phyloP scores from a whole-genome alignment of 1,284 basidiomycete genomes.

The Microbotryomycetes sp. region DNA sequence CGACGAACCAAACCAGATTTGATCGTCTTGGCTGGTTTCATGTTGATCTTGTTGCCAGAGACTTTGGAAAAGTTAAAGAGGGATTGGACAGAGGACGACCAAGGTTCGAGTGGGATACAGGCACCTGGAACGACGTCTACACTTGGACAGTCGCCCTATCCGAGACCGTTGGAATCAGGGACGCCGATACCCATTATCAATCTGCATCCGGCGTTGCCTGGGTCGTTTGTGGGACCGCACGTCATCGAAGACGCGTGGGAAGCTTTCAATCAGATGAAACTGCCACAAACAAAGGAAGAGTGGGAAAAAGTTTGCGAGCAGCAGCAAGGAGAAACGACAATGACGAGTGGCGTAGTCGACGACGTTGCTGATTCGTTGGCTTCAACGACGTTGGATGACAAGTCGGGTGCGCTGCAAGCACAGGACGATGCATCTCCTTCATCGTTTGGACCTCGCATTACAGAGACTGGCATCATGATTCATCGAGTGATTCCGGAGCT shows the following conservation, averaged over 20 bases:
- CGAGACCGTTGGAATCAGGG: constrained; percentile 10
- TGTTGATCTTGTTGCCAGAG: constrained; percentile 69
- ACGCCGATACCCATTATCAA: constrained; percentile 81
- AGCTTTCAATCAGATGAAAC: constrained; percentile 74
- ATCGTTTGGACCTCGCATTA: constrained; percentile 40
- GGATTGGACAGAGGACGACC: constrained; percentile 18
- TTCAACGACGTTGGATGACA: constrained; percentile 3
- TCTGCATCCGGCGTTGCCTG: constrained; percentile 90
- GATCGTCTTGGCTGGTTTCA: constrained; percentile 92
- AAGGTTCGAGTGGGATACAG: too few relatives aligned
- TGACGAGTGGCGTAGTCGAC: not conserved
- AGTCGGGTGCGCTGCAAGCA: constrained; percentile 10
- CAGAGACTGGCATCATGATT: constrained; percentile 80
- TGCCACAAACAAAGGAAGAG: not conserved
- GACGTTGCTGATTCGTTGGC: not conserved
- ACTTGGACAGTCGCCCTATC: constrained; percentile 18
- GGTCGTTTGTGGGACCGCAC: constrained; percentile 85
- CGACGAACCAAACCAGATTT: constrained; percentile 62
- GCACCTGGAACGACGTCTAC: not conserved
- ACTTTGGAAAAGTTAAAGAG: constrained; percentile 47
- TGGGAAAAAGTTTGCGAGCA: not conserved
- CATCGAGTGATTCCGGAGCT: constrained; percentile 91
- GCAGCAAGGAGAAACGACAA: not conserved
- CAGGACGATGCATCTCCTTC: not conserved
- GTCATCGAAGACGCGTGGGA: constrained; percentile 85